phyloP scores from a whole-genome alignment of 2,329 filamentous ascomycete genomes.

The Neopestalotiopsis sp. region DNA sequence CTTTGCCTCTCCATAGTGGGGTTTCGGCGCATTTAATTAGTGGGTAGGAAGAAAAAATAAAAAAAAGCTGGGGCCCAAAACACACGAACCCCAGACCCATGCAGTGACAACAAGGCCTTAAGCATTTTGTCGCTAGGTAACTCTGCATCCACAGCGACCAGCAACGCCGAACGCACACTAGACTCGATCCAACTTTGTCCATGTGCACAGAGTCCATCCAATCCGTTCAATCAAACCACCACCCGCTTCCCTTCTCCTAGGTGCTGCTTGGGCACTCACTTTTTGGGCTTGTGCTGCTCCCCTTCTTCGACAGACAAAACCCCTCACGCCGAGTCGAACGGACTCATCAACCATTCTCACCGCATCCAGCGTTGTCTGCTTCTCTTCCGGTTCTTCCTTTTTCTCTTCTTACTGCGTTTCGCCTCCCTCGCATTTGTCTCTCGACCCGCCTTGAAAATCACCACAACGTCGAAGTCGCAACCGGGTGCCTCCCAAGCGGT shows the following conservation, averaged over 20 bases:
- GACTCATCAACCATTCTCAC: neutral
- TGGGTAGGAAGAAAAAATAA: too few relatives aligned
- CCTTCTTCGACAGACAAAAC: neutral
- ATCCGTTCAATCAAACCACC: neutral
- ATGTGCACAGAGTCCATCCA: neutral
- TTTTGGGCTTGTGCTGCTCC: too few relatives aligned
- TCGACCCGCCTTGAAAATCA: neutral
- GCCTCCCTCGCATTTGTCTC: neutral
- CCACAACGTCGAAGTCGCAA: too few relatives aligned
- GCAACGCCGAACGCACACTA: neutral
- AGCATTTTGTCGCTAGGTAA: neutral
- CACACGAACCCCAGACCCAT: neutral
- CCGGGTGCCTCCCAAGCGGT: too few relatives aligned
- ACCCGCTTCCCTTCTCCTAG: too few relatives aligned
- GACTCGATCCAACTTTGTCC: neutral
- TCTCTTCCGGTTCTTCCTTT: neutral
- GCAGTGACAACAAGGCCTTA: neutral
- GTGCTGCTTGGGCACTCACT: too few relatives aligned
- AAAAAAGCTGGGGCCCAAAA: neutral
- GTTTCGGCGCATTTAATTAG: too few relatives aligned
- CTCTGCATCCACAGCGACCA: slow-evolving; percentile 1
- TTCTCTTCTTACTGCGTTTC: neutral
- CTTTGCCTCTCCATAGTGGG: too few relatives aligned
- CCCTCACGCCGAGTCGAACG: neutral
- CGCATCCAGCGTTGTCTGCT: neutral